A percentile compares a stretch with the other conserved stretches of the same genome.
Evolutionary conservation across 2,329 filamentous ascomycete genomes (phyloP).

Genomic region (Erysiphe neolycopersici): DNA sequence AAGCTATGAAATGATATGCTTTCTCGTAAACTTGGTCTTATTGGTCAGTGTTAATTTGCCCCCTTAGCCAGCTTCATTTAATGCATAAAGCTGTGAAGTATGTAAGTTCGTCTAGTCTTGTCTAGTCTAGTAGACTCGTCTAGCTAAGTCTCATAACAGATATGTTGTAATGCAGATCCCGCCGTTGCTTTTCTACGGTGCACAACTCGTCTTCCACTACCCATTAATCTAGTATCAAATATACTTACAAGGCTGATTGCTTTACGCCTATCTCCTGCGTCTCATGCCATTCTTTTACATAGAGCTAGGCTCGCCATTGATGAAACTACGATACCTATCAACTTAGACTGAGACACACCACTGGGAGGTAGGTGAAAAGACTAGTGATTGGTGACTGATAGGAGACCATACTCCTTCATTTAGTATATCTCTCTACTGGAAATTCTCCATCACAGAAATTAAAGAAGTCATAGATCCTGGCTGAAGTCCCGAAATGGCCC

Average conservation of each 20-base stretch:
- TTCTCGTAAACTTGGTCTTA: not conserved
- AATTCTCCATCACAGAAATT: no score
- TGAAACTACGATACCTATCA: not conserved
- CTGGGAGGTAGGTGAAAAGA: no score
- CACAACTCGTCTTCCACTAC: not conserved
- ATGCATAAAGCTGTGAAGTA: not conserved
- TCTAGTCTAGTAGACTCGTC: no score
- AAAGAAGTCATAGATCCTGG: not conserved
- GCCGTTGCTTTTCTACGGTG: not conserved
- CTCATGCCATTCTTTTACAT: not conserved
- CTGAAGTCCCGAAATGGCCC: not conserved
- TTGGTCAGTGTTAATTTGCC: not conserved
- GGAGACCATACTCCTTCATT: no score
- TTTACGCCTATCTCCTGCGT: not conserved
- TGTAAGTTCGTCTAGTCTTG: no score
- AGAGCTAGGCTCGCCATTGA: not conserved
- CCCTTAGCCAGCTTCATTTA: not conserved
- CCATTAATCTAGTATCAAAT: no score
- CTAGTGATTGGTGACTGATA: no score
- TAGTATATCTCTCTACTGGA: no score
- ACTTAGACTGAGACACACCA: no score
- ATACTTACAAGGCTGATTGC: not conserved
- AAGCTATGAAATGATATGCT: no score
- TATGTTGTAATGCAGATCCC: not conserved
- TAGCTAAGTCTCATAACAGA: not conserved